phyloP scores from a whole-genome alignment of 768 basidiomycete species.

The Boletus bicolor region DNA sequence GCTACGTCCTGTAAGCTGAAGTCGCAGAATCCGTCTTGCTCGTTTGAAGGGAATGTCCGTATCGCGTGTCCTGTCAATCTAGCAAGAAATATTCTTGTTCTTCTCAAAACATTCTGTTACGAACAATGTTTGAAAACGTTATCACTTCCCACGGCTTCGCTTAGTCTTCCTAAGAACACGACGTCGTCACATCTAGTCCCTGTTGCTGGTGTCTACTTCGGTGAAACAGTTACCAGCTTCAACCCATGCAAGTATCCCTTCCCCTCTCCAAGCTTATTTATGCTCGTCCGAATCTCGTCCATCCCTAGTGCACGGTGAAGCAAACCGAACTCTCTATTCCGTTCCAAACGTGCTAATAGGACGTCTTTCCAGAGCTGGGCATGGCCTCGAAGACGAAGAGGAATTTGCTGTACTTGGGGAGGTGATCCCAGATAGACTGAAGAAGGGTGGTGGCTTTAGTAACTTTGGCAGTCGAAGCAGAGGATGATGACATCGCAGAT shows the following conservation, averaged over 20 bases:
- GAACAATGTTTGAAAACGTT: background rate
- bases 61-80: background rate
- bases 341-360: conserved; percentile 4
- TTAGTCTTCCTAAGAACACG: too few relatives aligned
- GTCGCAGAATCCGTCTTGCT: too few relatives aligned
- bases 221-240: background rate
- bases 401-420: background rate
- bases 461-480: background rate
- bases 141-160: too few relatives aligned
- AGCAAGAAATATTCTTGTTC: background rate
- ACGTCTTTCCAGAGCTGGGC: background rate
- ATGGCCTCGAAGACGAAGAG: conserved; percentile 3
- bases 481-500: background rate
- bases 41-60: too few relatives aligned
- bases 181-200: background rate
- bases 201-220: background rate
- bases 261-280: background rate
- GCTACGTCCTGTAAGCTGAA: too few relatives aligned
- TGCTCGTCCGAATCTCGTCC: background rate
- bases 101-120: too few relatives aligned
- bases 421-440: background rate
- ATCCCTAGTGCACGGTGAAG: background rate
- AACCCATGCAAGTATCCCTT: background rate
- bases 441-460: background rate
- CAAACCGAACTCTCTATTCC: background rate